Conservation (phyloP, 1,284 basidiomycete genomes). For the Marasmius fiardii region DNA sequence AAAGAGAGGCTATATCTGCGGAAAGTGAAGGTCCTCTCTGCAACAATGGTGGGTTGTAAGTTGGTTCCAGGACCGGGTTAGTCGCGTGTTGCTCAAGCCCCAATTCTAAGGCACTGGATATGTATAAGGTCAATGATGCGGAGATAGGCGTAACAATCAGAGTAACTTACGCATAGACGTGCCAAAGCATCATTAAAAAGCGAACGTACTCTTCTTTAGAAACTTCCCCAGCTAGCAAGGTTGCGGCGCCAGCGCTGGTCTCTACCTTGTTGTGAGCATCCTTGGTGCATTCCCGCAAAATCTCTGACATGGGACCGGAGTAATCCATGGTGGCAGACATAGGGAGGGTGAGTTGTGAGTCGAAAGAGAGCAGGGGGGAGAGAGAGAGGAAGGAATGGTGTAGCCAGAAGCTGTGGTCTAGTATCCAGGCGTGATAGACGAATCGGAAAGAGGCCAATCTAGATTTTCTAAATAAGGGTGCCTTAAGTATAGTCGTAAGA, state of each 20-base stretch:
- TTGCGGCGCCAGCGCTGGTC: slow-evolving; percentile 56
- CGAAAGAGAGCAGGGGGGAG: too few species aligned
- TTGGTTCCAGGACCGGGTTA: slow-evolving; percentile 62
- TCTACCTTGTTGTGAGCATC: slow-evolving; percentile 62
- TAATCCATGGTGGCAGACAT: slow-evolving; percentile 28
- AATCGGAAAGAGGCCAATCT: too few species aligned
- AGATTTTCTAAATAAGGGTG: too few species aligned
- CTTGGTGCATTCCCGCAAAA: slow-evolving; percentile 56
- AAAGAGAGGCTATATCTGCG: slow-evolving; percentile 66
- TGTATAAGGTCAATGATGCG: background rate
- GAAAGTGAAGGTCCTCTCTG: slow-evolving; percentile 57
- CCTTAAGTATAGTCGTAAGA: too few species aligned
- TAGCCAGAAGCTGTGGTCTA: too few species aligned
- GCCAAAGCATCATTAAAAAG: slow-evolving; percentile 76
- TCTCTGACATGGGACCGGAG: slow-evolving; percentile 40
- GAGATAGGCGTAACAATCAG: slow-evolving; percentile 1
- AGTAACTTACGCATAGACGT: slow-evolving; percentile 78
- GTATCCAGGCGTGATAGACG: too few species aligned
- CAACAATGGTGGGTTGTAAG: slow-evolving; percentile 70
- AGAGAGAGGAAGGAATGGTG: too few species aligned
- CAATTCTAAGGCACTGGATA: slow-evolving; percentile 55
- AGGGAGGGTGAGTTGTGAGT: too few species aligned
- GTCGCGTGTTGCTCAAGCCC: slow-evolving; percentile 62
- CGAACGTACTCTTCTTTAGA: slow-evolving; percentile 64
- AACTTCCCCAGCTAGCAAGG: slow-evolving; percentile 60